Percentiles rank a stretch among this genome's conserved stretches.
These are phyloP conservation scores for Yarrowia sp. DNA, from an alignment of 805 yeast species.

Conservation along the genomic window DNA sequence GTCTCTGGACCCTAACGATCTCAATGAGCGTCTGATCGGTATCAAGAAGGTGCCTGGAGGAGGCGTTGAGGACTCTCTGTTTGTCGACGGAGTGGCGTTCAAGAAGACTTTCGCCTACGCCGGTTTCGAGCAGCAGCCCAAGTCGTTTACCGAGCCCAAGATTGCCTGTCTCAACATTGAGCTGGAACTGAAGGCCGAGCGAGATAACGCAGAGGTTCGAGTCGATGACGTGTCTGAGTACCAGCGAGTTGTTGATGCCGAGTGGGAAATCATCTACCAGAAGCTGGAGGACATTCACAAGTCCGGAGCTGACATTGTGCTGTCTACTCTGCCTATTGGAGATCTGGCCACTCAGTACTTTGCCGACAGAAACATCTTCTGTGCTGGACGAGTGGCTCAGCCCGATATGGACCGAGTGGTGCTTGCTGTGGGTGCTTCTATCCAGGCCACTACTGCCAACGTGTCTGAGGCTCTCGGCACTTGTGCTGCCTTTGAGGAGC, in stretches of 20 bases:
- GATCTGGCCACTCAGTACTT: constrained; percentile 98
- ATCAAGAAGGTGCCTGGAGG: constrained; percentile 96
- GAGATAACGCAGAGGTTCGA: constrained; percentile 97
- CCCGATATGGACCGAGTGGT: constrained; percentile 93
- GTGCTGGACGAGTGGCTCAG: constrained; percentile 90
- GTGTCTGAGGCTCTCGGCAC: constrained; percentile 77
- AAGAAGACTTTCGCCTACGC: constrained; percentile 97
- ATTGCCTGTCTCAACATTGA: constrained; percentile 85
- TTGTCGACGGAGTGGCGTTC: constrained; percentile 93
- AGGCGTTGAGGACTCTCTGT: constrained; percentile 86
- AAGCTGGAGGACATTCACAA: constrained; percentile 79
- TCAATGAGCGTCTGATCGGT: constrained; percentile 89
- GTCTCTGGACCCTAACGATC: constrained; percentile 75
- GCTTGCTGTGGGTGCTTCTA: constrained; percentile 88
- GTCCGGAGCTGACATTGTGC: constrained; percentile 88
- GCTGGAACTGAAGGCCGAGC: constrained; percentile 94
- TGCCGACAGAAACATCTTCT: constrained; percentile 92
- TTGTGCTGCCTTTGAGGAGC: constrained; percentile 83
- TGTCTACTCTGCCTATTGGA: constrained; percentile 94
- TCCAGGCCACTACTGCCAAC: constrained; percentile 67
- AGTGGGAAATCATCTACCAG: constrained; percentile 88
- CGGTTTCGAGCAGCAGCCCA: constrained; percentile 98
- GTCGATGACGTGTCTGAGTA: constrained; percentile 91
- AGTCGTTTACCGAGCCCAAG: constrained; percentile 73
- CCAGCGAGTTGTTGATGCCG: constrained; percentile 98